Base-by-base conservation (phyloP, 2,329 filamentous ascomycete species). In the Colletotrichum sp. region DNA sequence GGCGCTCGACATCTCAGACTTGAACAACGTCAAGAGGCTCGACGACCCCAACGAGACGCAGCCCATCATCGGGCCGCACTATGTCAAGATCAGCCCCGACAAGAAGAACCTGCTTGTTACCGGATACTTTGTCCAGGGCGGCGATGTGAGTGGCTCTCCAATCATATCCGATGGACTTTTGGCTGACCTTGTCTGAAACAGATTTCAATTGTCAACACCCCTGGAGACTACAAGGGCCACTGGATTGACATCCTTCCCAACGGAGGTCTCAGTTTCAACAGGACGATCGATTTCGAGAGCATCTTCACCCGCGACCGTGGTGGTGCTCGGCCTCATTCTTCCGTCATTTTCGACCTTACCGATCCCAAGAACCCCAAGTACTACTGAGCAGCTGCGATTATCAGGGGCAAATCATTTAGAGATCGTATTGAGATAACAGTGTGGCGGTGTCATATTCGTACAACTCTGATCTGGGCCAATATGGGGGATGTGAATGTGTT, bases 81-180 rank as follows among this genome's bases (percentile, higher is more conserved):
- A 92, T 78, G 84, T 93, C 84, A 93, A 93, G 85, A 86, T 93
- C 75, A 89, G 89, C 6, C 91, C 91, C 0, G 91, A 93, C 77
- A 90, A 92, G 85, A 91, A 91, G 86, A 90, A 93, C 80, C 82
- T 93, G 18, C 85, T 93, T 3, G 90, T 93, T 16, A 92, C 89
- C n/a, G 91, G 92, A 68, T 93, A 93, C 84, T 93, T 93, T 79
- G 90, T 93, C 4, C 91, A 93, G 83, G 90, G 88, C 12, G 91
- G 91, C 30, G 88, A 90, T 76, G 83, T 84, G 79, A 78, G 80
- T 21, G 5, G 21, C 43, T n/a, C 30, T 18, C 26, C 48, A 18
- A 43, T 43, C 1, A 21, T 43, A 30, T 56, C 16, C 18, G 9
- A 30, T 26, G 30, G 12, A 30, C 12, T 18, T 15, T 24, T 8